Evolutionary conservation across 805 yeast genomes (phyloP).

Genomic region (Kluyveromyces wickerhamii): DNA sequence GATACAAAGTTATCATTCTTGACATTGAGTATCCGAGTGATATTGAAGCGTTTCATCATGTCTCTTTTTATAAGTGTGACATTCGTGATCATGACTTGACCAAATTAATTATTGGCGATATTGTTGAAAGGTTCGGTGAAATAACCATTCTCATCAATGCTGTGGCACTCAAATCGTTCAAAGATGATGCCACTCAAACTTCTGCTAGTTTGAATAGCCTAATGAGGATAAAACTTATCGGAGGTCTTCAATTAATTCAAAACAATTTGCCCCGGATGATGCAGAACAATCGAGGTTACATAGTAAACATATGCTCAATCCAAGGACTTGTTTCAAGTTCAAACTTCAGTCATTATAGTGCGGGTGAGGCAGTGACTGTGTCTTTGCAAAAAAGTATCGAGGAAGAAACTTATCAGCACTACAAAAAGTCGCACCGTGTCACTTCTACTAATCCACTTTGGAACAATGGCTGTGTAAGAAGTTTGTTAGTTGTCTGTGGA

Average conservation of each 20-base stretch:
- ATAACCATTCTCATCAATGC: slow-evolving; percentile 73
- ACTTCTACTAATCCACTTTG: too few species aligned
- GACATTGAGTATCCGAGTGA: slow-evolving; percentile 41
- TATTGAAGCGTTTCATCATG: slow-evolving; percentile 30
- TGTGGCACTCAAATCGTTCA: slow-evolving; percentile 69
- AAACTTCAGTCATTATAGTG: slow-evolving; percentile 72
- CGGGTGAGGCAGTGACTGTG: slow-evolving; percentile 24
- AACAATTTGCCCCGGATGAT: slow-evolving; percentile 71
- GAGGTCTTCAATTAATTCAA: slow-evolving; percentile 64
- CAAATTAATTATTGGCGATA: slow-evolving; percentile 29
- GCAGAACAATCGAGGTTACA: slow-evolving; percentile 51
- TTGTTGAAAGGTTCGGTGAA: slow-evolving; percentile 42
- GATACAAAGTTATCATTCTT: slow-evolving; percentile 52
- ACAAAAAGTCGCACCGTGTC: neutral
- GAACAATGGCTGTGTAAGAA: neutral
- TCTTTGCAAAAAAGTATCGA: neutral
- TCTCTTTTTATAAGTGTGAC: slow-evolving; percentile 59
- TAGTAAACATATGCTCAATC: slow-evolving; percentile 77
- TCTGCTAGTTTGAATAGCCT: slow-evolving; percentile 51
- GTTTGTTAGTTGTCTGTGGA: neutral
- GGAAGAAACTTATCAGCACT: neutral
- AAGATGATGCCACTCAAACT: slow-evolving; percentile 51
- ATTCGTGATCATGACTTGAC: slow-evolving; percentile 49
- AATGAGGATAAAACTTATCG: slow-evolving; percentile 32
- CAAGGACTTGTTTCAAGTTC: slow-evolving; percentile 84